phyloP scores from a whole-genome alignment of 352 stramenopile species.

The Phytophthora brassicae region DNA sequence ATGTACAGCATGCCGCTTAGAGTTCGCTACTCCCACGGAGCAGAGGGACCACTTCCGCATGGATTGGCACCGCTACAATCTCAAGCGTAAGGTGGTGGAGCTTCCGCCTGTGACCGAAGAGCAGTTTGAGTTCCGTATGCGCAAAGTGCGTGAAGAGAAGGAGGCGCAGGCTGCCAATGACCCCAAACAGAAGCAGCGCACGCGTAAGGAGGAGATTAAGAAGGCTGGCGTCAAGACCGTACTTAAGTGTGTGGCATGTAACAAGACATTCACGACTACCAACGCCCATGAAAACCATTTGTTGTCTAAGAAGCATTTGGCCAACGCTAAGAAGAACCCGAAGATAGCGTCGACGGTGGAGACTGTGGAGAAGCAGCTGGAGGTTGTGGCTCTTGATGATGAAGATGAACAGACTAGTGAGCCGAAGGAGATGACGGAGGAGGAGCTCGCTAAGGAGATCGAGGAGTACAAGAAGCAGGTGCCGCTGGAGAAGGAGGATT shows the following conservation, averaged over 20 bases:
- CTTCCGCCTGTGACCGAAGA: slow-evolving; percentile 91
- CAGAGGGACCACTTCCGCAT: slow-evolving; percentile 93
- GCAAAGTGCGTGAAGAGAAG: slow-evolving; percentile 66
- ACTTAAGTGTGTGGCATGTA: slow-evolving; percentile 85
- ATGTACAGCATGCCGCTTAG: slow-evolving; percentile 78
- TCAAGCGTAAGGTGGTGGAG: slow-evolving; percentile 96
- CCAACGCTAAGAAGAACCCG: slow-evolving; percentile 78
- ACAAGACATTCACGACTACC: slow-evolving; percentile 80
- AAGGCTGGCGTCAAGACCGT: slow-evolving; percentile 68
- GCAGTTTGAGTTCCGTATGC: slow-evolving; percentile 84
- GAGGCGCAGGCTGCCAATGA: slow-evolving; percentile 54
- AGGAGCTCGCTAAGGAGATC: slow-evolving; percentile 61
- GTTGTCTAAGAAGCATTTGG: slow-evolving; percentile 82
- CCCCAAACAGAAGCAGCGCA: slow-evolving; percentile 73
- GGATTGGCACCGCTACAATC: slow-evolving; percentile 96
- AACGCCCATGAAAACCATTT: slow-evolving; percentile 89
- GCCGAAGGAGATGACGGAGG: slow-evolving; percentile 47
- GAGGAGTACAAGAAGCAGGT: slow-evolving; percentile 80
- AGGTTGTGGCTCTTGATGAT: slow-evolving; percentile 40
- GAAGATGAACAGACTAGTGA: slow-evolving; percentile 14
- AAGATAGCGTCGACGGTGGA: slow-evolving; percentile 45
- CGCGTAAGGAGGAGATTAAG: slow-evolving; percentile 67
- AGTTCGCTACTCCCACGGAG: slow-evolving; percentile 57
- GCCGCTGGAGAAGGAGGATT: slow-evolving; percentile 76
- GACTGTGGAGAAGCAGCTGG: slow-evolving; percentile 71